Percentiles rank a stretch among this genome's conserved stretches.
Conservation (phyloP, 139 green algal genomes). For the Micractinium conductrix region DNA sequence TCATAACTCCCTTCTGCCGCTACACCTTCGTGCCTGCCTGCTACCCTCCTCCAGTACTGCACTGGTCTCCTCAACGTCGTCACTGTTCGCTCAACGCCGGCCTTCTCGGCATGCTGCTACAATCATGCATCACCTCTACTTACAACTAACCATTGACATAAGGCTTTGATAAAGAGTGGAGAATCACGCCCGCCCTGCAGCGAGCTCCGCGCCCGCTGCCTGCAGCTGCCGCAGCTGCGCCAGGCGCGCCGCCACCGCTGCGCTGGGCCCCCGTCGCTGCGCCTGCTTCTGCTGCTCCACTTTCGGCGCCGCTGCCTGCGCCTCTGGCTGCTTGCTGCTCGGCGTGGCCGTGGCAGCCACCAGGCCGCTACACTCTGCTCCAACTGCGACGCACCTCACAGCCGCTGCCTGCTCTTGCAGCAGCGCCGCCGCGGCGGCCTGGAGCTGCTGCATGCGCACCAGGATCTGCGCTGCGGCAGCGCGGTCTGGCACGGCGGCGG, state of each 20-base stretch:
- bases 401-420: conserved; percentile 10
- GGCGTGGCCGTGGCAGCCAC: neutral
- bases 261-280: neutral
- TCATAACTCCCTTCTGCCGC: no score
- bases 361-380: neutral
- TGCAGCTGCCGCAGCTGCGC: conserved; percentile 20
- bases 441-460: conserved; percentile 2
- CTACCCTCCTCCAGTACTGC: no score
- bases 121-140: neutral
- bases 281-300: neutral
- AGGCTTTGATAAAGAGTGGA: neutral
- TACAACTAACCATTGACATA: neutral
- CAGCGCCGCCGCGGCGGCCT: neutral
- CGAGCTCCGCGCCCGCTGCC: neutral
- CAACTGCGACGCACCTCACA: neutral
- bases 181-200: neutral
- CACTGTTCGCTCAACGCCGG: no score
- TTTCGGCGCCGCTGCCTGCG: no score
- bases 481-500: neutral
- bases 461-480: neutral
- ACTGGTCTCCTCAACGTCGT: no score
- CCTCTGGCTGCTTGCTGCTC: neutral
- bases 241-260: neutral
- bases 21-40: neutral
- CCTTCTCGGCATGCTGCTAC: neutral